Conservation (phyloP, 2,329 filamentous ascomycete genomes). For the Tolypocladium guangdongense region DNA sequence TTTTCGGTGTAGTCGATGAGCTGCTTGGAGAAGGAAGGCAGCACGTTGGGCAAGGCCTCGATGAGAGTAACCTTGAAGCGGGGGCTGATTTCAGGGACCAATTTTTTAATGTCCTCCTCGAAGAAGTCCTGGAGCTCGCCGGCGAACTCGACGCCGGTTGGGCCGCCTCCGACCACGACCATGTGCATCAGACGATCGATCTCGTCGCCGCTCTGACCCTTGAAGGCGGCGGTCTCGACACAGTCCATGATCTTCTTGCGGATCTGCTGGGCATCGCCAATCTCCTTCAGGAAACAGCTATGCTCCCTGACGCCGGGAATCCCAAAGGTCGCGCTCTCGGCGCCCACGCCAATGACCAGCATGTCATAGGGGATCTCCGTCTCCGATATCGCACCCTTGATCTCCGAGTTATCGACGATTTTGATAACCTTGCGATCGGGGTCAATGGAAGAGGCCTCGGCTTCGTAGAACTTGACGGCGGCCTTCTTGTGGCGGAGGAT, state of each 20-base stretch:
- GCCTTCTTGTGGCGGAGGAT: slow-evolving; percentile 93
- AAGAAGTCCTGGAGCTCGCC: slow-evolving; percentile 99
- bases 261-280: slow-evolving; percentile 88
- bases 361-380: slow-evolving; percentile 96
- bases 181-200: slow-evolving; percentile 92
- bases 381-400: slow-evolving; percentile 71
- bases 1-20: slow-evolving; percentile 99
- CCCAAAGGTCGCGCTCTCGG: slow-evolving; percentile 96
- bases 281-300: slow-evolving; percentile 98
- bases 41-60: slow-evolving; percentile 89
- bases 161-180: slow-evolving; percentile 89
- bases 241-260: slow-evolving; percentile 99
- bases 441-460: slow-evolving; percentile 92
- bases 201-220: slow-evolving; percentile 82
- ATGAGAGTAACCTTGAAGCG: slow-evolving; percentile 97
- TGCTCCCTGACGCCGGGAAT: slow-evolving; percentile 92
- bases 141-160: slow-evolving; percentile 95
- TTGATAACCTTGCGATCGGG: slow-evolving; percentile 79
- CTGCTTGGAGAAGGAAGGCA: slow-evolving; percentile 98
- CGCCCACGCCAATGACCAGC: slow-evolving; percentile 93
- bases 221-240: slow-evolving; percentile 96
- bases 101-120: slow-evolving; percentile 94
- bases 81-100: slow-evolving; percentile 88
- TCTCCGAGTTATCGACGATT: slow-evolving; percentile 85
- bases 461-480: slow-evolving; percentile 93